These are phyloP conservation scores for Fusarium nematophilum DNA, from an alignment of 2,329 filamentous ascomycete species.

Conservation along the genomic window DNA sequence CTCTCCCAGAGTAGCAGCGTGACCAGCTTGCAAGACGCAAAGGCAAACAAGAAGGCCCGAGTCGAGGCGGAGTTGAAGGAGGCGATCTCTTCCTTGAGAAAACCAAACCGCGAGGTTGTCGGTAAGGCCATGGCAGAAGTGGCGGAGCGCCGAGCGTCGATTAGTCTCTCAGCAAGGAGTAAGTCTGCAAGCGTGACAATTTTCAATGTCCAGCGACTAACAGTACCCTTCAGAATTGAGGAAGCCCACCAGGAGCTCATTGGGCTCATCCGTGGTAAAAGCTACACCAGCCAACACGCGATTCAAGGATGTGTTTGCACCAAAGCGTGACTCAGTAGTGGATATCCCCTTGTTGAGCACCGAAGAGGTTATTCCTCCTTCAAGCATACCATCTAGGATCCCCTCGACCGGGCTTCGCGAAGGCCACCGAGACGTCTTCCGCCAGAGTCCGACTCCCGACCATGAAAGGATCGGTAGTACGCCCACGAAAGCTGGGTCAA, in stretches of 20 bases:
- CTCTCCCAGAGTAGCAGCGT: conserved; percentile 59
- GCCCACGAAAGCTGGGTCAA: conserved; percentile 43
- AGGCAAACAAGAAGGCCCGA: conserved; percentile 72
- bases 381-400: conserved; percentile 52
- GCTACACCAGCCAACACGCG: conserved; percentile 67
- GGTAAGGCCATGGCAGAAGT: conserved; percentile 75
- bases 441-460: conserved; percentile 44
- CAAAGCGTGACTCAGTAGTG: conserved; percentile 39
- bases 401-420: conserved; percentile 55
- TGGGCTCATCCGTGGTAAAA: conserved; percentile 61
- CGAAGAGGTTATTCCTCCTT: conserved; percentile 51
- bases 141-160: conserved; percentile 68
- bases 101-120: conserved; percentile 78
- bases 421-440: conserved; percentile 47
- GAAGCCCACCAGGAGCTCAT: conserved; percentile 58
- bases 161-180: conserved; percentile 61
- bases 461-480: conserved; percentile 47
- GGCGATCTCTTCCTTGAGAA: conserved; percentile 79
- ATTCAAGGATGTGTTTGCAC: conserved; percentile 62
- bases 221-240: conserved; percentile 57
- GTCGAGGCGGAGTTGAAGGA: conserved; percentile 78
- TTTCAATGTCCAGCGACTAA: conserved; percentile 43
- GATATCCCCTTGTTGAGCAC: conserved; percentile 37
- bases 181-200: conserved; percentile 43
- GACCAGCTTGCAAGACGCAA: conserved; percentile 64